A percentile compares a stretch with the other conserved stretches of the same genome.
Evolutionary conservation across 352 stramenopile species (phyloP).

Genomic region (Globisporangium parvum): DNA sequence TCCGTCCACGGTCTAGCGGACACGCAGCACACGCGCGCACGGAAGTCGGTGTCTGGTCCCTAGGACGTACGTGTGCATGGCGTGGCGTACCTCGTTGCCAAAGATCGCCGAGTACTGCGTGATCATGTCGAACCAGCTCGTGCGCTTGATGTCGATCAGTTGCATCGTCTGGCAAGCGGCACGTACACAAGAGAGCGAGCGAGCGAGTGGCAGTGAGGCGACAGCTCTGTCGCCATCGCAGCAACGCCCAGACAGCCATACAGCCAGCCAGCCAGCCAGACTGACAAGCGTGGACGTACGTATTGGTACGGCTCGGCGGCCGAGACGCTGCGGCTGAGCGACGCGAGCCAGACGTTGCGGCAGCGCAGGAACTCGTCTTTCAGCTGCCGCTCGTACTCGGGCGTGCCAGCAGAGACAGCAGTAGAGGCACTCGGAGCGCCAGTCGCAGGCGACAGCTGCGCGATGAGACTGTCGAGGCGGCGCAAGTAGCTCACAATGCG

Average conservation of each 20-base stretch:
- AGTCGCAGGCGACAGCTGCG: not conserved
- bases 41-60: not conserved
- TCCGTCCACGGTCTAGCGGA: constrained; percentile 45
- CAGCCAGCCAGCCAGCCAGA: too few relatives aligned
- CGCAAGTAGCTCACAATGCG: constrained; percentile 75
- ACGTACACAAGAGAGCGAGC: not conserved
- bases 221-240: too few relatives aligned
- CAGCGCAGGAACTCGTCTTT: constrained; percentile 84
- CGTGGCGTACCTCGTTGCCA: constrained; percentile 47
- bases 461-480: constrained; percentile 52
- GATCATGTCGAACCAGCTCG: constrained; percentile 89
- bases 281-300: too few relatives aligned
- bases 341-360: constrained; percentile 69
- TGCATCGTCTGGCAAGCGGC: constrained; percentile 49
- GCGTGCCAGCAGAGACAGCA: constrained; percentile 32
- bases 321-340: constrained; percentile 46
- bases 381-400: constrained; percentile 71
- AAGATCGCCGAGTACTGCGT: constrained; percentile 91
- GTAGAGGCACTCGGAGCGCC: constrained; percentile 6
- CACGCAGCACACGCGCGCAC: not conserved
- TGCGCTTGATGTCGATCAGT: constrained; percentile 84
- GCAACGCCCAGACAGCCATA: not conserved
- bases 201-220: not conserved
- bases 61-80: not conserved
- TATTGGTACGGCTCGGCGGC: constrained; percentile 79